Evolutionary conservation across 768 basidiomycete genomes (phyloP).

Genomic region (Russula dissimulans): DNA sequence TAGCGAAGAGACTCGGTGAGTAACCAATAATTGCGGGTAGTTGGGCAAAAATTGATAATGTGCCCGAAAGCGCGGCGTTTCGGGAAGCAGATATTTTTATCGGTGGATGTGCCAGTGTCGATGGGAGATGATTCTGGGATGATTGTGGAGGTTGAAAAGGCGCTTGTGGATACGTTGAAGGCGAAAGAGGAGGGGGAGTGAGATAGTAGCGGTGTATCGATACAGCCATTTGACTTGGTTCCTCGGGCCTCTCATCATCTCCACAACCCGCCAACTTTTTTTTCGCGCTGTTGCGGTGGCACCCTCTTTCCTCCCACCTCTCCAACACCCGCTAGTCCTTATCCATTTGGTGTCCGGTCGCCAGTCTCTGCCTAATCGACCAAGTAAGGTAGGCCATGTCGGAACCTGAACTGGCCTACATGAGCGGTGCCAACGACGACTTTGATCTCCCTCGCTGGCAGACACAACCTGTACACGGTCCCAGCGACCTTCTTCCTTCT

Average conservation of each 20-base stretch:
- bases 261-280: background rate
- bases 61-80: slow-evolving; percentile 48
- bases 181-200: slow-evolving; percentile 25
- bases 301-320: background rate
- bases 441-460: slow-evolving; percentile 62
- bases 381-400: slow-evolving; percentile 40
- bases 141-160: slow-evolving; percentile 51
- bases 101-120: slow-evolving; percentile 47
- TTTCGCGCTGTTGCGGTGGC: background rate
- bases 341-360: slow-evolving; percentile 11
- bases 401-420: slow-evolving; percentile 67
- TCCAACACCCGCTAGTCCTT: background rate
- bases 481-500: slow-evolving; percentile 38
- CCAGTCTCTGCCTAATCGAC: slow-evolving; percentile 8
- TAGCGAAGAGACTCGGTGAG: slow-evolving; percentile 74
- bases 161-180: slow-evolving; percentile 41
- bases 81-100: slow-evolving; percentile 61
- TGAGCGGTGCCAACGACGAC: slow-evolving; percentile 70
- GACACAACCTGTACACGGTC: slow-evolving; percentile 32
- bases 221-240: background rate
- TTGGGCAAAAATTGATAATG: slow-evolving; percentile 15
- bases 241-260: background rate
- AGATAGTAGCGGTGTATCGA: too few relatives aligned
- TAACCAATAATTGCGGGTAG: slow-evolving; percentile 18
- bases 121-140: slow-evolving; percentile 41